Base-by-base conservation (phyloP, 2,329 filamentous ascomycete genomes). In the Aspergillus sp. region DNA sequence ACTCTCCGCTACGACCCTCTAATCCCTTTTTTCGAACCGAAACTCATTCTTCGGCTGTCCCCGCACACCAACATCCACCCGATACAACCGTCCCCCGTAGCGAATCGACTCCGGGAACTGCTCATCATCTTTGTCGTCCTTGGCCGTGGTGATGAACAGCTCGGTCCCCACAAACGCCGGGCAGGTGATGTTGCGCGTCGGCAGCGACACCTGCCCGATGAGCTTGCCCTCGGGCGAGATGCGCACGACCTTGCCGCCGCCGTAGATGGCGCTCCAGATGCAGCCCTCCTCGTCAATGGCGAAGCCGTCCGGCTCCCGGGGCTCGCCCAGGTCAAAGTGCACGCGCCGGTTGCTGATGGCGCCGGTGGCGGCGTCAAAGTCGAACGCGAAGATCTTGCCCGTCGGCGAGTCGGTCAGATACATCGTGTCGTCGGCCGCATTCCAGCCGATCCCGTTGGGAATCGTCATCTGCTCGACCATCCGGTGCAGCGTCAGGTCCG, bases 211-310 rank as follows among this genome's bases (percentile, higher is more conserved):
- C 74, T 91, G 83, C 5, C 89, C 91, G 4, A 92, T 78, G 25
- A 96, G 73, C 63, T 85, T 76, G 2, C 90, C 91, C 47, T 81
- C 71, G 4, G 85, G 83, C 45, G 81, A 84, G 64, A 96, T 87
- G 68, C 88, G 84, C 59, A 96, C 75, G 20, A 96, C 89, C 55
- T 84, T 82, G 54, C 82, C 78, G 57, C 88, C 88, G 49, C 91
- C 91, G 67, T 90, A 94, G n/a, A 94, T 79, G 6, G 90, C 89
- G 56, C 88, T 86, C 92, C 93, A 97, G 64, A 96, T 80, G 74
- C 88, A 87, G n/a, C 91, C 91, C 50, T 95, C 84, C 41, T 81
- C 82, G 66, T 97, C 92, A 64, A 95, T 82, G 57, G 87, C 86
- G 73, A 93, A 92, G 2, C 92, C 92, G 71, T 97, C 92, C 1